Evolutionary conservation across 2,329 filamentous ascomycete species (phyloP).

Genomic region (Aspergillus sp.): DNA sequence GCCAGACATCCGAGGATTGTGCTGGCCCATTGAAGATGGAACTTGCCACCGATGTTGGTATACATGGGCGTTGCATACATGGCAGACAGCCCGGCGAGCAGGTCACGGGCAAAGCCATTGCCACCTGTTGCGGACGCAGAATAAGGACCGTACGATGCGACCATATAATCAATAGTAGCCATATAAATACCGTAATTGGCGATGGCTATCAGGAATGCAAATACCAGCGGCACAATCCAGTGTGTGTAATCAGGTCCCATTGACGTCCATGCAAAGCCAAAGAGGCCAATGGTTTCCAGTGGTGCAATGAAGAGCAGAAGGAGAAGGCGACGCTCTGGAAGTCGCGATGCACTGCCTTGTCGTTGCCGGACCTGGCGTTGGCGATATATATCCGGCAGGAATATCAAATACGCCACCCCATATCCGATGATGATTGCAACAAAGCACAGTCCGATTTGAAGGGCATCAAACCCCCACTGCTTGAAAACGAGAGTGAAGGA

Average conservation of each 20-base stretch:
- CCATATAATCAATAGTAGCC: conserved; percentile 74
- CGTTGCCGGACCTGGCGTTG: conserved; percentile 33
- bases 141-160: conserved; percentile 68
- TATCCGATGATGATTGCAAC: conserved; percentile 48
- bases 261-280: conserved; percentile 66
- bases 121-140: conserved; percentile 71
- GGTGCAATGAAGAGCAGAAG: conserved; percentile 60
- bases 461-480: conserved; percentile 16
- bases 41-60: conserved; percentile 38
- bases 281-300: conserved; percentile 61
- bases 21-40: conserved; percentile 50
- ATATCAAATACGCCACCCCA: conserved; percentile 49
- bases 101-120: conserved; percentile 69
- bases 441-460: conserved; percentile 17
- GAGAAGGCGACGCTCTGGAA: conserved; percentile 62
- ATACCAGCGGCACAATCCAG: conserved; percentile 66
- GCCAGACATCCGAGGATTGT: conserved; percentile 50
- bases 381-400: conserved; percentile 47
- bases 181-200: conserved; percentile 73
- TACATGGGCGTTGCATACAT: conserved; percentile 64
- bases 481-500: conserved; percentile 58
- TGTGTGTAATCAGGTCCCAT: conserved; percentile 59
- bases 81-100: conserved; percentile 67
- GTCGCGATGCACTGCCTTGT: conserved; percentile 44
- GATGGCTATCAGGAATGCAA: conserved; percentile 62